Evolutionary conservation across 257 asterid species (phyloP).

Genomic region (Paraleonurus japonicus): DNA sequence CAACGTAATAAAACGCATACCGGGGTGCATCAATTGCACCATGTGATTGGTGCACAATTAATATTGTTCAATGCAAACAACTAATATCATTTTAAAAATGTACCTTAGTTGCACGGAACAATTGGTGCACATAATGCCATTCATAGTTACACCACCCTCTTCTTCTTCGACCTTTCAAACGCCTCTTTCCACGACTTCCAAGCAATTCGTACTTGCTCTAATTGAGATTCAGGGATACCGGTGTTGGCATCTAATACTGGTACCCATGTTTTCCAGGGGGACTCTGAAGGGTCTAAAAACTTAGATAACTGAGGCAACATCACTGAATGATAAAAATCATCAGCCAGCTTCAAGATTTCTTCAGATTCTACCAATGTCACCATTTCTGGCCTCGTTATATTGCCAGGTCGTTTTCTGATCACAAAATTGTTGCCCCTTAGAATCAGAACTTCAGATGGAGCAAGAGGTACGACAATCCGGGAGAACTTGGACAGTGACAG

Average conservation of each 20-base stretch:
- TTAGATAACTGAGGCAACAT: constrained; percentile 65
- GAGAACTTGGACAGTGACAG: constrained; percentile 78
- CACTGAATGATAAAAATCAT: constrained; percentile 57
- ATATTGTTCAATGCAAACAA: too few relatives aligned
- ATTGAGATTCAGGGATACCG: constrained; percentile 62
- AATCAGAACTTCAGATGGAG: constrained; percentile 87
- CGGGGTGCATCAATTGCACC: too few relatives aligned
- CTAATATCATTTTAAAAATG: too few relatives aligned
- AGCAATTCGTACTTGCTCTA: constrained; percentile 65
- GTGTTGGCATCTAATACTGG: constrained; percentile 64
- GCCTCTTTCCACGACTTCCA: constrained; percentile 64
- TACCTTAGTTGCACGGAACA: too few relatives aligned
- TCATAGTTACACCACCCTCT: constrained; percentile 28
- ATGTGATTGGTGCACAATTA: too few relatives aligned
- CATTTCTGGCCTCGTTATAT: constrained; percentile 77
- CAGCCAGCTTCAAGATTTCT: constrained; percentile 60
- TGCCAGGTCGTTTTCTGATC: constrained; percentile 69
- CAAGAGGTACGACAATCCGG: constrained; percentile 77
- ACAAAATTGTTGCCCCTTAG: constrained; percentile 72
- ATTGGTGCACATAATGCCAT: constrained; percentile 20
- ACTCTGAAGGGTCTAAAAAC: constrained; percentile 58
- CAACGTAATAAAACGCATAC: not conserved
- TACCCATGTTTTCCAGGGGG: constrained; percentile 89
- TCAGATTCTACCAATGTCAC: constrained; percentile 70
- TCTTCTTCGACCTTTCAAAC: constrained; percentile 30